A percentile compares a stretch with the other conserved stretches of the same genome.
phyloP scores from a whole-genome alignment of 345 rosid genomes.

The Eucalyptus guilfoylei region DNA sequence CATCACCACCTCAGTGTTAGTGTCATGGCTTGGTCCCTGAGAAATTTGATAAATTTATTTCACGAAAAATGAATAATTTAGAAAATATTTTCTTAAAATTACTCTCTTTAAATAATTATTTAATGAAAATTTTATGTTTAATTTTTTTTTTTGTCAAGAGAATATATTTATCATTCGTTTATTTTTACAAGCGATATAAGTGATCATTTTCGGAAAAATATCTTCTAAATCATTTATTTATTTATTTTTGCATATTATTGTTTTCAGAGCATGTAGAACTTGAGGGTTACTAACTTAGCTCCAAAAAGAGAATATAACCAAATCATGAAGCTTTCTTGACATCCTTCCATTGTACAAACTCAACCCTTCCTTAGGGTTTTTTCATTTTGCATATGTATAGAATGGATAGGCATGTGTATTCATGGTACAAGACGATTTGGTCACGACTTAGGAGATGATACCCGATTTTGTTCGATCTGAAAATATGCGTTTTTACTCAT shows the following conservation, averaged over 20 bases:
- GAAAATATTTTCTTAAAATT: too few relatives aligned
- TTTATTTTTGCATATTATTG: not conserved
- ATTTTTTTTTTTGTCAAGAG: rapidly evolving
- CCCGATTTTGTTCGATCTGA: not conserved
- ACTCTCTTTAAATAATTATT: not conserved
- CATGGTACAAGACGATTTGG: not conserved
- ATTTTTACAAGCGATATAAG: too few relatives aligned
- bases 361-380: not conserved
- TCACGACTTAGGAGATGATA: not conserved
- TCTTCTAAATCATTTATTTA: not conserved
- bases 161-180: not conserved
- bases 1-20: not conserved
- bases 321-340: not conserved
- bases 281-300: not conserved
- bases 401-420: not conserved
- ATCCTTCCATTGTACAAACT: not conserved
- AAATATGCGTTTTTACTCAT: not conserved
- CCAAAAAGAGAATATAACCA: not conserved
- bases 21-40: not conserved
- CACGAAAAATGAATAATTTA: too few relatives aligned
- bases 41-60: too few relatives aligned
- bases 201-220: rapidly evolving
- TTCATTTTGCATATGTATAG: not conserved
- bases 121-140: too few relatives aligned
- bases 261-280: not conserved